These are phyloP conservation scores for Diaporthe velutina DNA, from an alignment of 2,329 filamentous ascomycete species.

Conservation along the genomic window DNA sequence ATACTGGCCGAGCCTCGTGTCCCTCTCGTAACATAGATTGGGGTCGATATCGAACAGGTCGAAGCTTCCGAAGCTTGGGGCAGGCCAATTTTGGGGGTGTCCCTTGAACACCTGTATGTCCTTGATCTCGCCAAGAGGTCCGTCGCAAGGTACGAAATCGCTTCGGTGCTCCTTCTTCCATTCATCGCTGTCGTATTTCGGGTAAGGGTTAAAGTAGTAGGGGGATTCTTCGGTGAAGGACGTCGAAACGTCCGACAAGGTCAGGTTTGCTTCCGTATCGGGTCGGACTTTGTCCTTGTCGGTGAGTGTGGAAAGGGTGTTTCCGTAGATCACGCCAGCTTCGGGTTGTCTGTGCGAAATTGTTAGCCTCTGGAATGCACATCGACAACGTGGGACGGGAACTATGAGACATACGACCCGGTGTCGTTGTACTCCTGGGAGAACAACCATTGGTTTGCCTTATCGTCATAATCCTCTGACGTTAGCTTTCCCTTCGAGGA, in stretches of 20 bases:
- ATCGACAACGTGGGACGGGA: background rate
- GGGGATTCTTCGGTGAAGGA: conserved; percentile 62
- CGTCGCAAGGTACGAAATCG: conserved; percentile 73
- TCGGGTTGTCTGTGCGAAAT: conserved; percentile 53
- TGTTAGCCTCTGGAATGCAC: conserved; percentile 45
- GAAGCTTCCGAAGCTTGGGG: conserved; percentile 73
- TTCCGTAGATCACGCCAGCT: conserved; percentile 68
- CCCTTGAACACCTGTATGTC: conserved; percentile 76
- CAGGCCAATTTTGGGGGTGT: conserved; percentile 69
- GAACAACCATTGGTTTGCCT: conserved; percentile 44
- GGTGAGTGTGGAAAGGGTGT: conserved; percentile 63
- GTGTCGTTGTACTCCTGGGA: conserved; percentile 57
- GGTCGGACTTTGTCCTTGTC: conserved; percentile 50
- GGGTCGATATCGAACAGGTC: conserved; percentile 70
- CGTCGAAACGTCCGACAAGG: conserved; percentile 39
- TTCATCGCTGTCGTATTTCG: conserved; percentile 72
- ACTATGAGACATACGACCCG: conserved; percentile 49
- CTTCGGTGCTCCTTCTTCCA: conserved; percentile 72
- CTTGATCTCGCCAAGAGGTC: conserved; percentile 71
- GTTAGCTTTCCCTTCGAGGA: conserved; percentile 31
- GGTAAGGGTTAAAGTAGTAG: conserved; percentile 77
- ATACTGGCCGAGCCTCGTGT: conserved; percentile 78
- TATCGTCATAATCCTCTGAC: conserved; percentile 39
- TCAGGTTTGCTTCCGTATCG: conserved; percentile 49
- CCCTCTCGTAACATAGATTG: conserved; percentile 76